Conservation (phyloP, 2,329 filamentous ascomycete species). For the Exophiala phaeomuriformis region DNA sequence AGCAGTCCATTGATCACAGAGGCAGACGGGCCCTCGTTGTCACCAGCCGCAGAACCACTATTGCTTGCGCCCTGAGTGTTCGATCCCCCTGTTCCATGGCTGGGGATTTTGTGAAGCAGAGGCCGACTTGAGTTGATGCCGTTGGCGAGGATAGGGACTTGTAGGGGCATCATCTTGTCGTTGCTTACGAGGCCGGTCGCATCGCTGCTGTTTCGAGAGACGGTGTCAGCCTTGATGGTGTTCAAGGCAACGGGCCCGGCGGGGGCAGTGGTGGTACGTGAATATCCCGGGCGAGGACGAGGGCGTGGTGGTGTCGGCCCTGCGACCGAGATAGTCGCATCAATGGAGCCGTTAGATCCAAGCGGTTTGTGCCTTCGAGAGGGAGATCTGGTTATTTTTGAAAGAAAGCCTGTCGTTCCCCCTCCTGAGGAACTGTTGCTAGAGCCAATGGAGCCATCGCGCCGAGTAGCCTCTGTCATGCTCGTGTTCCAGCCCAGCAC, state of each 20-base stretch:
- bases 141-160: conserved; percentile 1
- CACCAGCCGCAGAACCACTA: conserved; percentile 3
- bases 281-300: conserved; percentile 15
- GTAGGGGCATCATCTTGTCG: conserved; percentile 17
- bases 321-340: conserved; percentile 13
- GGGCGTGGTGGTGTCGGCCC: conserved; percentile 14
- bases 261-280: conserved; percentile 18
- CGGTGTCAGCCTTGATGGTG: conserved; percentile 14
- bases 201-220: conserved; percentile 18
- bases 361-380: conserved; percentile 24
- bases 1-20: conserved; percentile 19
- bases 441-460: conserved; percentile 18
- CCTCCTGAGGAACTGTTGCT: conserved; percentile 12
- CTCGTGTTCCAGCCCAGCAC: background rate
- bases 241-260: conserved; percentile 12
- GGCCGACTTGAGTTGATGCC: conserved; percentile 5
- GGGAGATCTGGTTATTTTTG: conserved; percentile 26
- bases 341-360: conserved; percentile 21
- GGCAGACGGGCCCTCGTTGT: conserved; percentile 13
- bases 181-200: conserved; percentile 6
- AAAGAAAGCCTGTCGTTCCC: conserved; percentile 19
- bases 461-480: conserved; percentile 19
- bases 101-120: conserved; percentile 9
- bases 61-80: background rate
- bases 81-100: conserved; percentile 5